Base-by-base conservation (phyloP, 2,329 filamentous ascomycete species). In the Scedosporium aurantiacum region DNA sequence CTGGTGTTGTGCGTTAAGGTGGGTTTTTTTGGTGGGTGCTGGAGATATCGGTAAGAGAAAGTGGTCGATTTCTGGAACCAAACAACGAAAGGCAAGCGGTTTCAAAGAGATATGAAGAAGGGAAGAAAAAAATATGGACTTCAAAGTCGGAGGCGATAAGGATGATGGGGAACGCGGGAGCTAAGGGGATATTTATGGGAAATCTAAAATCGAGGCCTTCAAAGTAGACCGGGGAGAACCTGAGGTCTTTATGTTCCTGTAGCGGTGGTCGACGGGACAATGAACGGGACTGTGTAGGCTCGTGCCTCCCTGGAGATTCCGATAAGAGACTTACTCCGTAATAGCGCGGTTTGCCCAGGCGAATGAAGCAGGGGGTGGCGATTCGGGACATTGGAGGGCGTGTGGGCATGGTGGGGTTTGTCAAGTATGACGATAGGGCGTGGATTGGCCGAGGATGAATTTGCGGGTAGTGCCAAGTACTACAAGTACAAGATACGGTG, bases 391-490 rank as follows among this genome's bases (percentile, higher is more conserved):
- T 21, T 50, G 58, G 27, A 27, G 41, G 56, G 56, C 56, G 56
- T 58, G 56, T 58, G 56, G 56, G 56, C 56, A 43, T 43, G 56
- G 56, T 60, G 58, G 58, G 43, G 41, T 21, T 60, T 50, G 28
- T 60, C 37, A 41, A 41, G 57, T 25, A 60, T 60, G 58, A 60
- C 58, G 58, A 60, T 54, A 60, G 58, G 58, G 58, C 58, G 50
- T 54, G 50, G 50, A 54, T 54, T 54, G 50, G 50, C 50, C 50
- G 50, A 55, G 25, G 58, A 27, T 28, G 28, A 28, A 23, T 50
- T 57, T 21, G 28, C 45, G 58, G 28, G 58, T 54, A n/a, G 58
- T 60, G 14, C 27, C 27, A 10, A 37, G 32, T 37, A 37, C 32
- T 37, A 37, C 32, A 32, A 25, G 27, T 43, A 8, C 12, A 21